Evolutionary conservation across 2,329 filamentous ascomycete genomes (phyloP).

Genomic region (Ascochyta clinopodiicola): DNA sequence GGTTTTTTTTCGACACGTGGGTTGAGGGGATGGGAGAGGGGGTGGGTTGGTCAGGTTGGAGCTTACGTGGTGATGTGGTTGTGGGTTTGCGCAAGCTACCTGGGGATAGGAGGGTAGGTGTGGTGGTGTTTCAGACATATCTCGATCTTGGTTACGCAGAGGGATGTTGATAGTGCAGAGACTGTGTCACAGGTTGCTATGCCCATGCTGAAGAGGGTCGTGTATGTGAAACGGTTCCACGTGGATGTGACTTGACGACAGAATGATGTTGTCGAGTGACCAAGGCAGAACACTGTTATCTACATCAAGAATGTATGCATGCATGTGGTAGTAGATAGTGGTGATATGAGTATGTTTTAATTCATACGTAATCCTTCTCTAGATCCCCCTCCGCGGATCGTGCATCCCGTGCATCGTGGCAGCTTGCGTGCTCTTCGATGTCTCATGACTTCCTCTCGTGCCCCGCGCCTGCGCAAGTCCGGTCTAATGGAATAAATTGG

Average conservation of each 20-base stretch:
- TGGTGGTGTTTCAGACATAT: background rate
- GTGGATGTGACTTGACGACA: background rate
- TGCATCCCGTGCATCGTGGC: slow-evolving; percentile 3
- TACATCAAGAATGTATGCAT: background rate
- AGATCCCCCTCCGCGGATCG: background rate
- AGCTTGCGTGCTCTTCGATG: slow-evolving; percentile 12
- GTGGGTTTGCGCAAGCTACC: no score
- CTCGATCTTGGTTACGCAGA: no score
- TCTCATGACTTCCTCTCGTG: background rate
- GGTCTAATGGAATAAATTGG: slow-evolving; percentile 9
- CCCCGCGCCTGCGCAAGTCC: slow-evolving; percentile 5
- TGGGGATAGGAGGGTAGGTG: background rate
- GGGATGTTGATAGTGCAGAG: no score
- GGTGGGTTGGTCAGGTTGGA: no score
- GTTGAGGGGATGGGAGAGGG: background rate
- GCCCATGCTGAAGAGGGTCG: no score
- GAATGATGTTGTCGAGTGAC: background rate
- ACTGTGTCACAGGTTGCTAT: no score
- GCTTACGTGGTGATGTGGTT: no score
- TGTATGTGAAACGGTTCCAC: no score
- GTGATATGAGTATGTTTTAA: background rate
- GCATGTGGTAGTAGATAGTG: background rate
- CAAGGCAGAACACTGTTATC: background rate
- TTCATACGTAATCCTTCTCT: background rate
- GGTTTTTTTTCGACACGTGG: background rate